A percentile compares a stretch with the other conserved stretches of the same genome.
Conservation (phyloP, 352 stramenopile genomes). For the Hyaloperonospora brassicae region DNA sequence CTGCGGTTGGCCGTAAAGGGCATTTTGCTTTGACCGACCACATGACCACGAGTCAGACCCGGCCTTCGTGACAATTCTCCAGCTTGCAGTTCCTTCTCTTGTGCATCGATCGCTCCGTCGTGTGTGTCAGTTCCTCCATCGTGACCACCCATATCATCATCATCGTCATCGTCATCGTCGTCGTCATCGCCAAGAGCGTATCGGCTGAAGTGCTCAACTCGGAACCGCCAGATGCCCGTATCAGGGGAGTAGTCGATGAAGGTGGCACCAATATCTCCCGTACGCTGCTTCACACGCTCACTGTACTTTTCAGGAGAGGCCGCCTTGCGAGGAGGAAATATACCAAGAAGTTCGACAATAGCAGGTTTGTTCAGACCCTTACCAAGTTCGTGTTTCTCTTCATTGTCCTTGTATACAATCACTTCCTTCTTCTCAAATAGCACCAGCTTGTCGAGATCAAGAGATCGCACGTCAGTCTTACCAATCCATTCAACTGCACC, state of each 20-base stretch:
- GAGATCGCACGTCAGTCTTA: slow-evolving; percentile 66
- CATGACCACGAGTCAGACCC: slow-evolving; percentile 18
- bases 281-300: slow-evolving; percentile 70
- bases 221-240: slow-evolving; percentile 77
- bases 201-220: slow-evolving; percentile 80
- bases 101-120: slow-evolving; percentile 7
- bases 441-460: slow-evolving; percentile 73
- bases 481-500: slow-evolving; percentile 78
- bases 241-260: slow-evolving; percentile 71
- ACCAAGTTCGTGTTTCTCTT: slow-evolving; percentile 73
- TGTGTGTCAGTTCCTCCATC: slow-evolving; percentile 4
- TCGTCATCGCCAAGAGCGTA: slow-evolving; percentile 71
- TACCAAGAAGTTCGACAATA: slow-evolving; percentile 66
- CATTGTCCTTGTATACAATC: slow-evolving; percentile 78
- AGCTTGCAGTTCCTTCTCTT: slow-evolving; percentile 14
- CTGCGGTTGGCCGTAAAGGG: slow-evolving; percentile 27
- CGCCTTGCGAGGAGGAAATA: slow-evolving; percentile 66
- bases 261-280: slow-evolving; percentile 63
- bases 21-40: slow-evolving; percentile 14
- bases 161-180: slow-evolving; percentile 63
- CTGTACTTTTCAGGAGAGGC: slow-evolving; percentile 55
- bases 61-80: slow-evolving; percentile 22
- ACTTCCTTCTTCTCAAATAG: slow-evolving; percentile 82
- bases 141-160: slow-evolving; percentile 36
- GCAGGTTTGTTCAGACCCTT: slow-evolving; percentile 71